phyloP scores from a whole-genome alignment of 495 filamentous ascomycete species.

The Hyaloscypha variabilis region DNA sequence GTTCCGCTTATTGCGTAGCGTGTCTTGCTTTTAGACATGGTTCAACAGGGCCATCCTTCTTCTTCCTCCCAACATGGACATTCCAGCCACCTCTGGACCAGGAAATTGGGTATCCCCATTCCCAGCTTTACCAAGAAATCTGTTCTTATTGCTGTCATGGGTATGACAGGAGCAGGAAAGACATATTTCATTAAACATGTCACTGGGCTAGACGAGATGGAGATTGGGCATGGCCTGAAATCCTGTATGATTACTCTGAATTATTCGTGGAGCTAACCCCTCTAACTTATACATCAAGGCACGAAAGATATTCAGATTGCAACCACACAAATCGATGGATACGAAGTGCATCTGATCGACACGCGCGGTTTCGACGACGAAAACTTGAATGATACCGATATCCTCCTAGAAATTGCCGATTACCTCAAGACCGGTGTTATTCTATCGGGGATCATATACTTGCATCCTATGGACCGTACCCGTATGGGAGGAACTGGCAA shows the following conservation, averaged over 20 bases:
- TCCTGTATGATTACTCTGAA: not conserved
- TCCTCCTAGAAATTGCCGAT: not conserved
- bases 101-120: not conserved
- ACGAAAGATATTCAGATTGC: constrained; percentile 5
- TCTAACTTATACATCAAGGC: not conserved
- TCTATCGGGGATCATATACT: not conserved
- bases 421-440: not conserved
- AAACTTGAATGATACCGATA: not conserved
- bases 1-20: not conserved
- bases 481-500: not conserved
- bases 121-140: not conserved
- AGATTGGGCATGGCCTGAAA: not conserved
- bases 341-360: constrained; percentile 3
- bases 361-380: not conserved
- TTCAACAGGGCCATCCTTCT: not conserved
- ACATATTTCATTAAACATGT: not conserved
- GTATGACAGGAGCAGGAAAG: constrained; percentile 4
- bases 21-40: not conserved
- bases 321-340: not conserved
- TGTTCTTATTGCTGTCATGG: constrained; percentile 4
- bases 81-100: not conserved
- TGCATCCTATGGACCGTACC: not conserved
- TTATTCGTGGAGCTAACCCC: not conserved
- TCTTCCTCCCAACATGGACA: not conserved
- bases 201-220: not conserved